Percentiles rank a stretch among this genome's conserved stretches.
Evolutionary conservation across 257 asterid species (phyloP).

Genomic region (Nemophila menziesii): DNA sequence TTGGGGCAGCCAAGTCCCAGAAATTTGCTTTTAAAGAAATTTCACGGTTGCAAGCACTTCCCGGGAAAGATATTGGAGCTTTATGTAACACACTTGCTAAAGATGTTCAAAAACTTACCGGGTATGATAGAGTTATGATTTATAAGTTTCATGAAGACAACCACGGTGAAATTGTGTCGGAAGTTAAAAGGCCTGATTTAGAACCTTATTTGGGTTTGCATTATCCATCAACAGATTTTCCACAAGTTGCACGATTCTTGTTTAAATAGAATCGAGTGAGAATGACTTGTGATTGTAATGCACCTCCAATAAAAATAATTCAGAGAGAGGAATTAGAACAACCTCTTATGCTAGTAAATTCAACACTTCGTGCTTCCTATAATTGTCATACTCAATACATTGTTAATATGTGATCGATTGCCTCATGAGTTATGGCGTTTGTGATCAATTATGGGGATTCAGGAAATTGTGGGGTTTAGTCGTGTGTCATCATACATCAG

Average conservation of each 20-base stretch:
- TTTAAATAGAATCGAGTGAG: conserved; percentile 47
- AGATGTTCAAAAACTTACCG: conserved; percentile 48
- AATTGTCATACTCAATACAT: conserved; percentile 43
- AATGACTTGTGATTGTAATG: conserved; percentile 40
- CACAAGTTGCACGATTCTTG: conserved; percentile 55
- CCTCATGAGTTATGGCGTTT: conserved; percentile 48
- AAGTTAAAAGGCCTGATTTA: conserved; percentile 41
- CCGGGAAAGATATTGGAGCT: conserved; percentile 42
- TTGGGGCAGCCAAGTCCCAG: conserved; percentile 47
- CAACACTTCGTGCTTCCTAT: conserved; percentile 52
- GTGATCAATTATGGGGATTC: conserved; percentile 22
- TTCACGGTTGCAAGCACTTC: conserved; percentile 40
- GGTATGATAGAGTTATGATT: conserved; percentile 60
- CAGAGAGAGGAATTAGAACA: conserved; percentile 34
- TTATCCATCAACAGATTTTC: conserved; percentile 62
- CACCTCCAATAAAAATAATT: conserved; percentile 33
- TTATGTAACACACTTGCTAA: conserved; percentile 47
- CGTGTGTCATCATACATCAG: conserved; percentile 52
- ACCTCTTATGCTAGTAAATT: conserved; percentile 50
- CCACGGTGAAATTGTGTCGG: conserved; percentile 60
- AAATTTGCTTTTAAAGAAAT: conserved; percentile 42
- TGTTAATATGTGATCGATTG: conserved; percentile 49
- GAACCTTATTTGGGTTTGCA: conserved; percentile 58
- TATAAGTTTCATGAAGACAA: conserved; percentile 58
- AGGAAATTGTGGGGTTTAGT: conserved; percentile 54